Percentiles rank a stretch among this genome's conserved stretches.
These are phyloP conservation scores for Salinomyces thailandicus DNA, from an alignment of 2,329 filamentous ascomycete genomes.

Conservation along the genomic window DNA sequence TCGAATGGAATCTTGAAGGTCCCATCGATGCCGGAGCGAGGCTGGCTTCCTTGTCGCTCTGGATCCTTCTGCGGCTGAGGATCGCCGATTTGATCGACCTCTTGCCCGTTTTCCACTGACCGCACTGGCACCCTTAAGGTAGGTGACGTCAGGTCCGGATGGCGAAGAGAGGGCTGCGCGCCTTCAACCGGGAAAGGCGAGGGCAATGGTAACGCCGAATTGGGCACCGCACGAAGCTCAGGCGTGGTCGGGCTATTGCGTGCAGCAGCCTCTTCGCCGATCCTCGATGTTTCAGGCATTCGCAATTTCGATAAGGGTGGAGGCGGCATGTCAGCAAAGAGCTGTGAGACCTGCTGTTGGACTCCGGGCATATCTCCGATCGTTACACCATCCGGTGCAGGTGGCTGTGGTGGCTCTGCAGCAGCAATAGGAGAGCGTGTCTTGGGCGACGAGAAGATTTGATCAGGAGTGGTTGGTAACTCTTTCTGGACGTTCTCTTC, in stretches of 20 bases:
- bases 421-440: background rate
- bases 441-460: too few species aligned
- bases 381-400: background rate
- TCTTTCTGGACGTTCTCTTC: background rate
- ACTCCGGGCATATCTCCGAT: background rate
- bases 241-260: constrained; percentile 20
- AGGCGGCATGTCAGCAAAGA: constrained; percentile 12
- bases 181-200: constrained; percentile 22
- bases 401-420: background rate
- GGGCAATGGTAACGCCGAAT: constrained; percentile 22
- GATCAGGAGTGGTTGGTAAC: too few species aligned
- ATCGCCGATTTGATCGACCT: too few species aligned
- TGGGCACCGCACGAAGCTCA: constrained; percentile 20
- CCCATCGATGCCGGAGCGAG: too few species aligned
- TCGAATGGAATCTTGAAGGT: too few species aligned
- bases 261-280: constrained; percentile 2
- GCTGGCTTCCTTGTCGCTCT: too few species aligned
- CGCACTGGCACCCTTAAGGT: too few species aligned
- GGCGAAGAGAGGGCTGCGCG: background rate
- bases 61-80: too few species aligned
- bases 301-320: constrained; percentile 18
- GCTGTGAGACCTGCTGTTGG: background rate
- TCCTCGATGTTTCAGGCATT: constrained; percentile 8
- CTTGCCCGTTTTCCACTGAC: too few species aligned
- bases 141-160: too few species aligned